Base-by-base conservation (phyloP, 305 asterid species). In the Fraxinus sp. region DNA sequence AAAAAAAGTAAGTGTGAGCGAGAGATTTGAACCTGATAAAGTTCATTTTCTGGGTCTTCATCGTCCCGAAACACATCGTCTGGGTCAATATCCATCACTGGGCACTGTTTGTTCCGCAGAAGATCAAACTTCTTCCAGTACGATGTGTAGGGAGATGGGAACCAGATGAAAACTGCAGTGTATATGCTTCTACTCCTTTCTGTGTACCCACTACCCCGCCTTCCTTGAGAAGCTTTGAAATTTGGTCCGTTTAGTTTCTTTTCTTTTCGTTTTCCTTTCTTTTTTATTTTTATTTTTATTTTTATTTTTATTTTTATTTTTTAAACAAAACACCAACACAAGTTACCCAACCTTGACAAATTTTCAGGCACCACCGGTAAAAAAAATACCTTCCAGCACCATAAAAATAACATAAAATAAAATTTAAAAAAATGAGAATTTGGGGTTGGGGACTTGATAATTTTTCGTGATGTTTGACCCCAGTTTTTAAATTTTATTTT, bases 11-110 rank as follows among this genome's bases (percentile, higher is more conserved):
- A 6, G 33, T 2, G 5, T 24, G 11, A 8, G 14, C 55, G 74
- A 75, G 77, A 74, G 74, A 79, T 39, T 26, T 4, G 49, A 77
- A 86, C 97, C 90, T 90, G 89, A 82, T 83, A 90, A 81, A 89
- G 71, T 49, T 92, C 95, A 85, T 84, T 86, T 0, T 92, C 97
- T 1, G 88, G 89, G 84, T 93, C 93, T 18, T 95, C 98, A 2
- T 95, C 98, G 85, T 93, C 98, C 20, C 98, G 89, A 36, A 95
- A 95, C 9, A 93, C 84, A 37, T 92, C 98, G 44, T 95, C 98
- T 26, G 98, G 98, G 64, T 95, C 97, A 55, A 93, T 88, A 82
- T 95, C 97, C 98, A 93, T 95, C 35, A 24, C 32, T 64, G 6
- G 33, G 32, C 14, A 24, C 72, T 64, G 72, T 24, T 64, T 22